These are phyloP conservation scores for Leccinum longicurvipes DNA, from an alignment of 768 basidiomycete species.

Conservation along the genomic window DNA sequence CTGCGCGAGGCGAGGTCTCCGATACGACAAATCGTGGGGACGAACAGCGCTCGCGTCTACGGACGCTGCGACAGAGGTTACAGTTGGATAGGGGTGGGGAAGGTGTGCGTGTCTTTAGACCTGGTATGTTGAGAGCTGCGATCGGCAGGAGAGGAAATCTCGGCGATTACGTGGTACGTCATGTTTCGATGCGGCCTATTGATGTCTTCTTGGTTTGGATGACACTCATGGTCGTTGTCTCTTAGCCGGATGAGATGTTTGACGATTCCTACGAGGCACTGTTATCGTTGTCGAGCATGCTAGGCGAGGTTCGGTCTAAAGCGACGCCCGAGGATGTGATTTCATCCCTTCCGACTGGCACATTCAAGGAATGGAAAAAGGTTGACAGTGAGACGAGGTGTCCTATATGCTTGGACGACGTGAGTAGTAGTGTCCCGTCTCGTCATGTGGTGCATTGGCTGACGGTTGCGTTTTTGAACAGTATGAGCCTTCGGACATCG, in stretches of 20 bases:
- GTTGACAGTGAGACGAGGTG: conserved; percentile 69
- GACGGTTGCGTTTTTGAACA: conserved; percentile 27
- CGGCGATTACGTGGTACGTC: conserved; percentile 54
- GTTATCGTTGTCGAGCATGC: conserved; percentile 50
- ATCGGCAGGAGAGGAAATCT: conserved; percentile 25
- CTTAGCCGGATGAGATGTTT: conserved; percentile 71
- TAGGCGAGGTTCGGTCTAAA: conserved; percentile 69
- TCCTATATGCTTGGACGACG: conserved; percentile 84
- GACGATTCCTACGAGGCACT: conserved; percentile 73
- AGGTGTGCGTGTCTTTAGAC: conserved; percentile 19
- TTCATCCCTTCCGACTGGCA: conserved; percentile 52
- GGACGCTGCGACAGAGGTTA: conserved; percentile 26
- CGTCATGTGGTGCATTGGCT: background rate
- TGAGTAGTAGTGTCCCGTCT: conserved; percentile 35
- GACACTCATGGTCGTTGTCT: conserved; percentile 4
- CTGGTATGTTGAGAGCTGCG: conserved; percentile 23
- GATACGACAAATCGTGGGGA: conserved; percentile 13
- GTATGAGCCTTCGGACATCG: conserved; percentile 61
- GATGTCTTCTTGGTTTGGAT: background rate
- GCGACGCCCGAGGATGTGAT: conserved; percentile 63
- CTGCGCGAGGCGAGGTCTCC: conserved; percentile 2
- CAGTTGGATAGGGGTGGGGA: conserved; percentile 26
- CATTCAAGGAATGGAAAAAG: conserved; percentile 67
- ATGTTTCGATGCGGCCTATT: background rate
- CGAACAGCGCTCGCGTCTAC: conserved; percentile 23